phyloP scores from a whole-genome alignment of 345 rosid species.

The Gossypium longicalyx region DNA sequence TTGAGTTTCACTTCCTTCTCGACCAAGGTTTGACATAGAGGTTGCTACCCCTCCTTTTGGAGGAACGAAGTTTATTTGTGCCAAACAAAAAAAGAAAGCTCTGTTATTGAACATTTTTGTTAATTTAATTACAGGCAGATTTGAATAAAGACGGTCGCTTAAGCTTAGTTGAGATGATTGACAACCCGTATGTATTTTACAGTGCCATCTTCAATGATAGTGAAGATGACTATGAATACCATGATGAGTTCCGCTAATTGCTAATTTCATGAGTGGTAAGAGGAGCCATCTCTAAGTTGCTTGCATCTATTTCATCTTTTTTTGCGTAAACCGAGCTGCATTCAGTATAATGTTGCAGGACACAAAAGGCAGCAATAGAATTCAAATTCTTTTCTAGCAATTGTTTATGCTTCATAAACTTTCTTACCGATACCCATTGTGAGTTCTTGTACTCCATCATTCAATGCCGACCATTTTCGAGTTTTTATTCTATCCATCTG shows the following conservation, averaged over 20 bases:
- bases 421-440: not conserved
- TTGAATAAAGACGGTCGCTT: constrained; percentile 73
- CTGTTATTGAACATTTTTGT: constrained; percentile 3
- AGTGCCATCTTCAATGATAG: constrained; percentile 78
- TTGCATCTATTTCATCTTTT: not conserved
- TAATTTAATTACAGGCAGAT: constrained; percentile 68
- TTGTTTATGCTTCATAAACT: not conserved
- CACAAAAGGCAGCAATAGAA: not conserved
- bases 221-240: constrained; percentile 58
- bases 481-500: not conserved
- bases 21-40: not conserved
- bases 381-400: constrained; percentile 1
- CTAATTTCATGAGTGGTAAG: constrained; percentile 32
- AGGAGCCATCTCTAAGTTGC: not conserved
- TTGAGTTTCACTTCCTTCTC: not conserved
- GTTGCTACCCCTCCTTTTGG: not conserved
- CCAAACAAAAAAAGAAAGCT: not conserved
- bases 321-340: not conserved
- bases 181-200: constrained; percentile 88
- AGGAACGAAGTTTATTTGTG: not conserved
- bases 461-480: not conserved
- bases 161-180: constrained; percentile 78
- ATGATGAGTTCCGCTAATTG: constrained; percentile 84
- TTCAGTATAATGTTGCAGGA: constrained; percentile 5
- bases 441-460: not conserved